Conservation (phyloP, 1,284 basidiomycete species). For the Leccinum cinnamomeum region DNA sequence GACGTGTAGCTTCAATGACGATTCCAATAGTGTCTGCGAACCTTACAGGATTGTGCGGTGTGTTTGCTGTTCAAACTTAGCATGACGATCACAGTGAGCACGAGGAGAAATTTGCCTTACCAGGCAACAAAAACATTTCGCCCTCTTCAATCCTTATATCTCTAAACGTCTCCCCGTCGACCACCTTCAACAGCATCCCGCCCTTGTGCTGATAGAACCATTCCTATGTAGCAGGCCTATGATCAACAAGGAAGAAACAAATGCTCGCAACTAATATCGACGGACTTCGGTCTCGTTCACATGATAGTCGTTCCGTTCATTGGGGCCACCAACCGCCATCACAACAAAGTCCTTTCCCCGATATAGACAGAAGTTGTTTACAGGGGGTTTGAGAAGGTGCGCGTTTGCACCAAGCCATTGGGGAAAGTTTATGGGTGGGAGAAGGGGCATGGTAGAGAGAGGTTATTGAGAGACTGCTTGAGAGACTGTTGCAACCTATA, state of each 20-base stretch:
- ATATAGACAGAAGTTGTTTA: slow-evolving; percentile 90
- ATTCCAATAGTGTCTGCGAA: slow-evolving; percentile 91
- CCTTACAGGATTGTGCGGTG: slow-evolving; percentile 92
- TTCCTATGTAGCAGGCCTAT: slow-evolving; percentile 50
- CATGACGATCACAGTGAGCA: neutral
- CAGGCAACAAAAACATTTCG: slow-evolving; percentile 94
- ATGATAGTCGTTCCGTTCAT: slow-evolving; percentile 90
- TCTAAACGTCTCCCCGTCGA: slow-evolving; percentile 84
- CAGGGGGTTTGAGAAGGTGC: slow-evolving; percentile 82
- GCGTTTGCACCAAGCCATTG: slow-evolving; percentile 83
- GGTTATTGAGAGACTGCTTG: neutral
- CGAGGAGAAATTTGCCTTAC: slow-evolving; percentile 41
- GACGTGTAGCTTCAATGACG: slow-evolving; percentile 92
- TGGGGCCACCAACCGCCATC: slow-evolving; percentile 93
- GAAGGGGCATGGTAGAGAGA: slow-evolving; percentile 52
- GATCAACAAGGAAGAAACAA: neutral
- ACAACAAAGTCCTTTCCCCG: slow-evolving; percentile 82
- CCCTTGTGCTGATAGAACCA: slow-evolving; percentile 98
- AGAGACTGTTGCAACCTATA: neutral
- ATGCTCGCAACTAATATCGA: neutral
- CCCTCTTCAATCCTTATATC: slow-evolving; percentile 93
- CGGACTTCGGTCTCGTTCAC: slow-evolving; percentile 87
- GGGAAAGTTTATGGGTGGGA: slow-evolving; percentile 78
- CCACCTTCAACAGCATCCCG: slow-evolving; percentile 83
- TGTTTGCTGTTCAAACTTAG: slow-evolving; percentile 63